Evolutionary conservation across 352 stramenopile species (phyloP), one percentile per base, ranked within the genome.

Genomic region (Globisporangium uncinulatum): DNA sequence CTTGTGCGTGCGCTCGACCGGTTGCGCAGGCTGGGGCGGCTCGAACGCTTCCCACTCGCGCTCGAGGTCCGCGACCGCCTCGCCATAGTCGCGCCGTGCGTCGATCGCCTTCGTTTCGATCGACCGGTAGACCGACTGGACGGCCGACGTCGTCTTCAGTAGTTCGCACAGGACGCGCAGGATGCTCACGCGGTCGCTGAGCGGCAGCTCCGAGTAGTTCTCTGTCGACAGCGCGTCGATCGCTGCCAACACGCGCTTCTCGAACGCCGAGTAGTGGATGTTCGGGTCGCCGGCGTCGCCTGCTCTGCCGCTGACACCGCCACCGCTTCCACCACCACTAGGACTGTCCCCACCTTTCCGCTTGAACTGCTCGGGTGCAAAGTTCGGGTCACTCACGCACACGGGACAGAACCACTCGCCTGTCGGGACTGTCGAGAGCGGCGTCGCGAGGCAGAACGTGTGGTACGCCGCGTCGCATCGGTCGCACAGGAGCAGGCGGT

Each of bases 381-480:
- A 86, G 1, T 64, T 73, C 10, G 79, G 73, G 43, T 91, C 66
- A 7, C 57, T 59, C 39, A 82, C 44, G 39, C 84, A 94, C 13
- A 66, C 65, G 8, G 83, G 80, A 24, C 85, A 92, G 47, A 87
- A 93, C 85, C 85, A 94, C 46, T 94, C 85, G 19, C 63, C 68
- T 6, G 63, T 76, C 13, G 85, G 82, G 39, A 93, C 70, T 5
- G 67, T 67, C 24, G 69, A 31, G 6, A 93, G 61, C 20, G 85
- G 74, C n/a, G 67, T 68, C n/a, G 71, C 43, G 8, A 93, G 64
- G 45, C 85, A 94, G 55, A 93, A 91, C 4, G 83, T 88, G 56
- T 94, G 85, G 57, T 89, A 94, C 19, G 85, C 73, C 14, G 83
- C 83, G 70, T 94, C 85, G 43, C 85, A 94, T 15, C 85, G 74